These are phyloP conservation scores for Monocercomonoides exilis DNA, from an alignment of 78 protist species.

Conservation along the genomic window DNA sequence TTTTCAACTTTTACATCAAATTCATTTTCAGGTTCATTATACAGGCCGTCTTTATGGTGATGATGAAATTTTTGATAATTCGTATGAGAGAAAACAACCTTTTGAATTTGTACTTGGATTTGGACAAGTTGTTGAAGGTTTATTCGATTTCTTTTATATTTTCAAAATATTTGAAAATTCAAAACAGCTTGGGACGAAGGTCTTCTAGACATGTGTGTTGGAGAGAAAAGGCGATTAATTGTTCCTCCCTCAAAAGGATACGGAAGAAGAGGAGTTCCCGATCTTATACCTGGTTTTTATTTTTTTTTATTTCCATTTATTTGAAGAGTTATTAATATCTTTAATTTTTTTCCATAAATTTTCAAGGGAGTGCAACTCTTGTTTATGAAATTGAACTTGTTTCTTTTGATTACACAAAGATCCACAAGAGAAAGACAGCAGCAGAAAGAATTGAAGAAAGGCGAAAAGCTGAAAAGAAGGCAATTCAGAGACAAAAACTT, in stretches of 20 bases:
- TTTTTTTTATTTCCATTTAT: no score
- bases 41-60: background rate
- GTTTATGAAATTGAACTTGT: background rate
- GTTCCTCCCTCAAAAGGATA: conserved; percentile 56
- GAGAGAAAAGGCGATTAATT: conserved; percentile 51
- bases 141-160: background rate
- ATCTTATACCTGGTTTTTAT: conserved; percentile 58
- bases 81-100: background rate
- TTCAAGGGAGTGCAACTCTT: background rate
- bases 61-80: background rate
- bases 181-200: conserved; percentile 28
- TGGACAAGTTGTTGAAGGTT: background rate
- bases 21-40: background rate
- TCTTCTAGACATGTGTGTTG: conserved; percentile 49
- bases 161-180: background rate
- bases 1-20: no score
- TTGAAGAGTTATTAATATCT: no score
- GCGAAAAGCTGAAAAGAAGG: background rate
- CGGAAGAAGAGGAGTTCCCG: conserved; percentile 50
- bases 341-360: no score
- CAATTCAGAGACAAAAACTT: background rate
- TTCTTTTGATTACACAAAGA: background rate
- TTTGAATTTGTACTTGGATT: background rate
- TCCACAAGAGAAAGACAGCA: background rate
- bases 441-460: background rate